Percentiles rank a stretch among this genome's conserved stretches.
phyloP scores from a whole-genome alignment of 106 monocot species.

The Acanthochlamys bracteata region DNA sequence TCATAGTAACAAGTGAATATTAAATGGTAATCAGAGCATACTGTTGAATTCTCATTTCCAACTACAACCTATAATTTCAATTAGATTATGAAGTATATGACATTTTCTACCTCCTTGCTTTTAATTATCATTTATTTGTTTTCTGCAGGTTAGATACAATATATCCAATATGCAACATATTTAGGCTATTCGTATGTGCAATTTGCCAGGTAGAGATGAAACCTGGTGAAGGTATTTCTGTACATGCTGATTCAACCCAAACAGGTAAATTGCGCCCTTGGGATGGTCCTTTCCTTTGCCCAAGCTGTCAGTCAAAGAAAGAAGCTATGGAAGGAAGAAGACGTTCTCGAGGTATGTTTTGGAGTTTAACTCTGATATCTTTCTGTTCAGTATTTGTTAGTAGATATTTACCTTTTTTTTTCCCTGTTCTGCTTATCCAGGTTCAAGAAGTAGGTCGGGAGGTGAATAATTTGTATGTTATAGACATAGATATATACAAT shows the following conservation, averaged over 20 bases:
- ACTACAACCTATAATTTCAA: too few relatives aligned
- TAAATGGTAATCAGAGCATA: too few relatives aligned
- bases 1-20: too few relatives aligned
- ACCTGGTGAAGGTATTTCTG: conserved; percentile 73
- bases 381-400: neutral
- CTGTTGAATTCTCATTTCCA: too few relatives aligned
- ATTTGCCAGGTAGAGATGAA: conserved; percentile 80
- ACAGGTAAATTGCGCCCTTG: conserved; percentile 31
- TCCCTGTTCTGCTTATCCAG: neutral
- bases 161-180: conserved; percentile 55
- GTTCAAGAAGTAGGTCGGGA: conserved; percentile 1
- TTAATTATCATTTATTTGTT: neutral
- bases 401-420: neutral
- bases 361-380: neutral
- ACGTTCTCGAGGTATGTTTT: conserved; percentile 30
- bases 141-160: conserved; percentile 47
- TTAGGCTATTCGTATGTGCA: conserved; percentile 64
- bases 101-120: too few relatives aligned
- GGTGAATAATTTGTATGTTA: neutral
- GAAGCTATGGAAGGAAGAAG: conserved; percentile 87
- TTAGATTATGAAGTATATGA: too few relatives aligned
- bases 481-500: neutral
- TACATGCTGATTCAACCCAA: conserved; percentile 26
- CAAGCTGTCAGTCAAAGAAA: conserved; percentile 59
- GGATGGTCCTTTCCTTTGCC: conserved; percentile 81